phyloP scores from a whole-genome alignment of 2,329 filamentous ascomycete species.

The Podosphaera fusca region DNA sequence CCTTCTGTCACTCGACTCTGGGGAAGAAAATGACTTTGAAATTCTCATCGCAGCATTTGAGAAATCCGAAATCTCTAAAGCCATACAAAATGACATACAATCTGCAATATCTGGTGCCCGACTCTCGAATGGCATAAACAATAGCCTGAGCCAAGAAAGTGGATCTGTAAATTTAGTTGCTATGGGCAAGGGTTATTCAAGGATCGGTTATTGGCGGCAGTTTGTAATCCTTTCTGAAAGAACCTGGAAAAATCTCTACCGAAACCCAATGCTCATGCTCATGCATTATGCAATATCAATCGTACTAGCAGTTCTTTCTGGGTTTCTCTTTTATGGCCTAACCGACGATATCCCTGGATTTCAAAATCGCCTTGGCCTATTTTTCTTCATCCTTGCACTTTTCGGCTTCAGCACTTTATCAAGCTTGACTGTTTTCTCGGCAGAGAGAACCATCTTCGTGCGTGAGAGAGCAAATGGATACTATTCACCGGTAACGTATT shows the following conservation, averaged over 20 bases:
- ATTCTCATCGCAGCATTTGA: conserved; percentile 53
- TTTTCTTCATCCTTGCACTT: conserved; percentile 88
- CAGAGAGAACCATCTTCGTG: conserved; percentile 75
- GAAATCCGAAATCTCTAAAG: conserved; percentile 51
- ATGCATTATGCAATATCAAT: conserved; percentile 97
- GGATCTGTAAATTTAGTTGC: conserved; percentile 26
- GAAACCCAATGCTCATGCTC: conserved; percentile 94
- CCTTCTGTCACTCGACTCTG: conserved; percentile 33
- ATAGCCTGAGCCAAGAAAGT: conserved; percentile 28
- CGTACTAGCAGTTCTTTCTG: conserved; percentile 75
- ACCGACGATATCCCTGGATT: conserved; percentile 94
- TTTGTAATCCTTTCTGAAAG: conserved; percentile 74
- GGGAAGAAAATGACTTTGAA: conserved; percentile 53
- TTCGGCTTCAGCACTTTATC: conserved; percentile 96
- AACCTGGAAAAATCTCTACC: conserved; percentile 93
- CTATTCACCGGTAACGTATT: conserved; percentile 85
- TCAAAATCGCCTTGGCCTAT: conserved; percentile 88
- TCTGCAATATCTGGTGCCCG: conserved; percentile 40
- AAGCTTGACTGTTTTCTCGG: conserved; percentile 77
- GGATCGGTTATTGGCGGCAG: conserved; percentile 57
- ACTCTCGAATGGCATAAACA: conserved; percentile 39
- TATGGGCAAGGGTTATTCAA: conserved; percentile 58
- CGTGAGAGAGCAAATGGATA: conserved; percentile 92
- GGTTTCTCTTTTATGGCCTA: conserved; percentile 86
- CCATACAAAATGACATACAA: conserved; percentile 57